Evolutionary conservation across 345 rosid genomes (phyloP).

Genomic region (Citrus hindsii): DNA sequence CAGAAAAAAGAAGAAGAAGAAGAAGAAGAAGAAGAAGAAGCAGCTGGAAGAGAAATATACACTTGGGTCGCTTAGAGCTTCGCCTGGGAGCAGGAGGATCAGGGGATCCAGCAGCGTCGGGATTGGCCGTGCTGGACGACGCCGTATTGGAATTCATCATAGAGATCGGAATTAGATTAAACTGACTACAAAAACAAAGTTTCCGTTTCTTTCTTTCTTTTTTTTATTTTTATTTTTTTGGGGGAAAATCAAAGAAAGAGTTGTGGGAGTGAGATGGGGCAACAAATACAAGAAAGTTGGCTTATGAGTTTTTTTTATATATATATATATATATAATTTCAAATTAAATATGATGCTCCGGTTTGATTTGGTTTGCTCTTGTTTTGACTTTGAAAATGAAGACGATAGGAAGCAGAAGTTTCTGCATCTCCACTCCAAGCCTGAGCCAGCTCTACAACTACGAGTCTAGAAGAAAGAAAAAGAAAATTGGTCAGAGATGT

Average conservation of each 20-base stretch:
- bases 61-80: slow-evolving; percentile 93
- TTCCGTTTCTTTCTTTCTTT: not conserved
- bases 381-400: slow-evolving; percentile 4
- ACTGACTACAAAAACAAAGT: not conserved
- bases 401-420: not conserved
- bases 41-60: slow-evolving; percentile 32
- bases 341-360: not conserved
- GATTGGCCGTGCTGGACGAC: slow-evolving; percentile 54
- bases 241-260: not conserved
- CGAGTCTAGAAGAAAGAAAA: not conserved
- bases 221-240: too few relatives aligned
- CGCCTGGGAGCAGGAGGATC: slow-evolving; percentile 71
- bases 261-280: not conserved
- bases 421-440: not conserved
- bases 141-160: slow-evolving; percentile 54
- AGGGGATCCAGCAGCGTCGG: slow-evolving; percentile 56
- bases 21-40: not conserved
- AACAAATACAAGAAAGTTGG: not conserved
- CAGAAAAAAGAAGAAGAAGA: not conserved
- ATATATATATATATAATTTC: too few relatives aligned
- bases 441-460: not conserved
- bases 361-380: not conserved
- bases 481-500: not conserved
- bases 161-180: not conserved
- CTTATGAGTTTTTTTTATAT: not conserved